Evolutionary conservation across 2,329 filamentous ascomycete species (phyloP).

Genomic region (Calonectria pseudoturangicola): DNA sequence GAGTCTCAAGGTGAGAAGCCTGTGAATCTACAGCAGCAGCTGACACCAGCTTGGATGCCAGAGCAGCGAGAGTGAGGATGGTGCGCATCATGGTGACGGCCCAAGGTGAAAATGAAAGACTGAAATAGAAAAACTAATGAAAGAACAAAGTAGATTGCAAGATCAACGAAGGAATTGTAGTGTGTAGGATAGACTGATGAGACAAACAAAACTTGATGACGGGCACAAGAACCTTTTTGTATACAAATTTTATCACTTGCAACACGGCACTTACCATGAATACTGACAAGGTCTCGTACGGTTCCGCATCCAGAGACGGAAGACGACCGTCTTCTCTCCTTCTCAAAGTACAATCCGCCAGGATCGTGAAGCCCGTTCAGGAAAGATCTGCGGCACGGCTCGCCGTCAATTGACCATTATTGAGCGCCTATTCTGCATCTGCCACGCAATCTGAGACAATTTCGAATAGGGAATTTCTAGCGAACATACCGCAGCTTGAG

Average conservation of each 20-base stretch:
- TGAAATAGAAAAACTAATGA: not conserved
- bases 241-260: not conserved
- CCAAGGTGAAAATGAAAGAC: not conserved
- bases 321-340: not conserved
- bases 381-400: not conserved
- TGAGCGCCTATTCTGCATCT: not conserved
- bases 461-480: slow-evolving; percentile 6
- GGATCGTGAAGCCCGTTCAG: not conserved
- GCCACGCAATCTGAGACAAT: slow-evolving; percentile 19
- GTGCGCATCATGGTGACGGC: slow-evolving; percentile 28
- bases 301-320: not conserved
- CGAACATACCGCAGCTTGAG: not conserved
- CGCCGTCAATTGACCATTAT: not conserved
- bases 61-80: slow-evolving; percentile 5
- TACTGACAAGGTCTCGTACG: not conserved
- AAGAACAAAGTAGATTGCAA: not conserved
- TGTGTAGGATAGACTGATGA: not conserved
- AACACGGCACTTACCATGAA: not conserved
- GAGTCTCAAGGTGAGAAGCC: not conserved
- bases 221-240: not conserved
- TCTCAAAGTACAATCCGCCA: not conserved
- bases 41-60: slow-evolving; percentile 15
- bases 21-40: slow-evolving; percentile 11
- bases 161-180: slow-evolving; percentile 8
- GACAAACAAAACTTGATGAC: not conserved